Conservation (phyloP, 148 eudicot genomes). For the Spergularia marina region DNA sequence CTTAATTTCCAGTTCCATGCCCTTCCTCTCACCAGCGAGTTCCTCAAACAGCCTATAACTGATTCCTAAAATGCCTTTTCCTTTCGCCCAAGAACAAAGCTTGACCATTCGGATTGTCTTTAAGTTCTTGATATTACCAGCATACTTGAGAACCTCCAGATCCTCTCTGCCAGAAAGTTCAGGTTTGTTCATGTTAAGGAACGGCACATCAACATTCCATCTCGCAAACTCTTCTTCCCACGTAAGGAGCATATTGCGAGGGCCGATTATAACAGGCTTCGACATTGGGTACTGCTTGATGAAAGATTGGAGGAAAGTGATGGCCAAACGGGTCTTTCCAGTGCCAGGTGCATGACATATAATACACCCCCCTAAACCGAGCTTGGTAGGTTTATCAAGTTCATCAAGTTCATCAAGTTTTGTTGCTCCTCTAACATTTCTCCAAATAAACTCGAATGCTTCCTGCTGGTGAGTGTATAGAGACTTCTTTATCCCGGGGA, state of each 20-base stretch:
- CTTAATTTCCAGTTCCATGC: conserved; percentile 26
- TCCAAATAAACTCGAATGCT: conserved; percentile 87
- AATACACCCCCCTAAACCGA: conserved; percentile 63
- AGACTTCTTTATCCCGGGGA: conserved; percentile 41
- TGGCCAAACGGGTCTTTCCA: conserved; percentile 74
- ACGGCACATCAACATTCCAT: conserved; percentile 61
- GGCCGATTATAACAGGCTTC: conserved; percentile 60
- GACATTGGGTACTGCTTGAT: conserved; percentile 41
- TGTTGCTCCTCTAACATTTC: conserved; percentile 59
- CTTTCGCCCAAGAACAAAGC: conserved; percentile 48
- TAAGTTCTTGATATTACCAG: neutral
- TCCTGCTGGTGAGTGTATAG: conserved; percentile 69
- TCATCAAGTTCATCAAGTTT: conserved; percentile 45
- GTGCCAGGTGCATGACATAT: conserved; percentile 93
- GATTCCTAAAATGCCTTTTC: conserved; percentile 53
- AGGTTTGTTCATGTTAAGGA: conserved; percentile 44
- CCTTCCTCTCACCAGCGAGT: conserved; percentile 37
- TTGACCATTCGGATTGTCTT: conserved; percentile 38
- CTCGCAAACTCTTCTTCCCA: conserved; percentile 83
- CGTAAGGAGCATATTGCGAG: conserved; percentile 56
- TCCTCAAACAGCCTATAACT: conserved; percentile 55
- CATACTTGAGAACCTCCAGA: neutral
- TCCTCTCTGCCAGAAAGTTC: conserved; percentile 50
- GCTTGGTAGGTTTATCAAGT: conserved; percentile 27
- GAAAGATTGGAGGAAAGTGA: conserved; percentile 58